Base-by-base conservation (phyloP, 1,284 basidiomycete genomes). In the Caloboletus inedulis region DNA sequence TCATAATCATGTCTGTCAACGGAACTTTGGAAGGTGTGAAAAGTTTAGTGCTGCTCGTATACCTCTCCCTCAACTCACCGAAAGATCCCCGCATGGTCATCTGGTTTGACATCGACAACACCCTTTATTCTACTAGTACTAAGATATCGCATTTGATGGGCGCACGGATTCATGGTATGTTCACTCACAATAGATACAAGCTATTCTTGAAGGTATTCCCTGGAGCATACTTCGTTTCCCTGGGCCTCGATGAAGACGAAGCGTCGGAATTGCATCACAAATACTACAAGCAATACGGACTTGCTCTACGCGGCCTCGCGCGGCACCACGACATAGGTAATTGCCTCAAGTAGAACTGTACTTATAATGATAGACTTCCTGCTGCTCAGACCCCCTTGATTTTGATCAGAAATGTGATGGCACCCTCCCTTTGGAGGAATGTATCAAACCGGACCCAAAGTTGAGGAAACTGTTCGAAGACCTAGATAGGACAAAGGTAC, bases 51-150 rank as follows among this genome's bases (percentile, higher is more conserved):
- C 36, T 56, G 8, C 33, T 46, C 12, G 10, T 27, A 18, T 40
- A 34, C 18, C 19, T 12, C 7, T 5, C 33, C 23, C 44, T 66
- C 43, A 65, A 27, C 8, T 36, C 19, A 29, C 13, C 19, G 30
- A 51, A 58, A 74, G 78, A 83, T 52, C 77, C 53, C 42, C 69
- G 82, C 19, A 67, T 66, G 53, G 72, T 91, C 43, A 75, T 90
- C 34, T 92, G 87, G 81, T 82, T 94, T 54, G 91, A 94, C 66
- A 91, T 94, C 56, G 91, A 94, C 70, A 92, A 93, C 63, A 92
- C 91, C 1, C 76, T 92, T 14, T 93, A 93, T 69, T 88, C 87
- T 16, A 80, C 87, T 1, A 86, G 79, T 63, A 76, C 82, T 12
- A 82, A 78, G 65, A 91, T 94, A 51, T 85, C 87, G 7, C 81